Base-by-base conservation (phyloP, 2,329 filamentous ascomycete genomes). In the Chaetomium sp. region DNA sequence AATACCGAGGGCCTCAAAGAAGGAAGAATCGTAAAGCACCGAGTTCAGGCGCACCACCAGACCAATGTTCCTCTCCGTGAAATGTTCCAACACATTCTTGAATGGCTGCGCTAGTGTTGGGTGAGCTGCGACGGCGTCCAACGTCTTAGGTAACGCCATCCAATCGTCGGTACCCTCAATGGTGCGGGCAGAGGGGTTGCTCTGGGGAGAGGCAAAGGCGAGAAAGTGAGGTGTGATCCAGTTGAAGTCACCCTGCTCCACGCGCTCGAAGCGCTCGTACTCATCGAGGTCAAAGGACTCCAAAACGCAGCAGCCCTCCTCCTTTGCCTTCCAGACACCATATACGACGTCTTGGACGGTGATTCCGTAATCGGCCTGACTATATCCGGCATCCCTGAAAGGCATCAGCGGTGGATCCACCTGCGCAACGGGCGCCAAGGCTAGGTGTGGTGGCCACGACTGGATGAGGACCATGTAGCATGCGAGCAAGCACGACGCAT, bases 381-480 rank as follows among this genome's bases (percentile, higher is more conserved):
- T 96, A 78, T 99, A 99, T 53, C 94, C 94, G 57, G 94, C 94
- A 71, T 99, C 94, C 60, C 94, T 85, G 80, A 99, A 99, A 9
- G 94, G 94, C 94, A 99, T 99, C 77, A 96, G 82, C 32, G 94
- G 94, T 45, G 94, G 94, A 68, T 99, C 94, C 67, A 95, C 88
- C 74, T 99, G 94, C 6, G 94, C 90, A 68, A 99, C 95, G 11
- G 94, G 94, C 10, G 92, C 92, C 43, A 99, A 81, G 37, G 94
- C 94, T 65, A 97, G 78, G 76, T 99, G 94, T 52, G 94, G 94
- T 47, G 94, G 89, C 94, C 94, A 99, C 43, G 89, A 89, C 74
- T 99, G 94, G 65, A 99, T 96, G 62, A 99, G 76, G 44, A 99
- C 91, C 91, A 99, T 97, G 76, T 99, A 99, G 76, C 91, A 96